phyloP scores from a whole-genome alignment of 1,284 basidiomycete species.

The Dichomitus squalens region DNA sequence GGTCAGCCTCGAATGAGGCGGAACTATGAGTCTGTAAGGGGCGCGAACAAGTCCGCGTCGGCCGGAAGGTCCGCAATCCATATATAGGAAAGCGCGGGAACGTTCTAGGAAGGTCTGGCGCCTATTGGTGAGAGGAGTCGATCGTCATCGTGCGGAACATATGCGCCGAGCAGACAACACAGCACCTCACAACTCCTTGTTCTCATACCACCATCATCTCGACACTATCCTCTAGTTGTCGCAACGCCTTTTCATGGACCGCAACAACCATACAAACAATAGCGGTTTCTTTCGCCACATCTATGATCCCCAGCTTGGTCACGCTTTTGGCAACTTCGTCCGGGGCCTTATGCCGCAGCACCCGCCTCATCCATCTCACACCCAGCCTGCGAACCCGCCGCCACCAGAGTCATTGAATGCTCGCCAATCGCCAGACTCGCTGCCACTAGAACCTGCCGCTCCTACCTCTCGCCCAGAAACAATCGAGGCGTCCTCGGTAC shows the following conservation, averaged over 20 bases:
- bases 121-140: not conserved
- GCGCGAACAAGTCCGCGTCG: too few species aligned
- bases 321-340: conserved; percentile 20
- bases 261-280: conserved; percentile 21
- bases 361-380: conserved; percentile 1
- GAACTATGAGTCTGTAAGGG: not conserved
- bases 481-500: not conserved
- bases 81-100: conserved; percentile 13
- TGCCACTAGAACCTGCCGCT: not conserved
- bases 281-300: conserved; percentile 18
- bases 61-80: conserved; percentile 2
- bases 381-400: not conserved
- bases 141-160: conserved; percentile 10
- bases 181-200: conserved; percentile 4
- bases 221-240: not conserved
- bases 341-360: conserved; percentile 16
- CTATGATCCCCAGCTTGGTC: conserved; percentile 20
- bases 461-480: not conserved
- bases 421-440: conserved; percentile 2
- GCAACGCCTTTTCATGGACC: conserved; percentile 24
- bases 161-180: not conserved
- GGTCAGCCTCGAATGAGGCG: not conserved
- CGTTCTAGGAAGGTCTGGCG: conserved; percentile 17
- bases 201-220: conserved; percentile 20
- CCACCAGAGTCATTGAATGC: conserved; percentile 2